A percentile compares a stretch with the other conserved stretches of the same genome.
phyloP scores from a whole-genome alignment of 2,329 filamentous ascomycete species.

The Aspergillus arachidicola region DNA sequence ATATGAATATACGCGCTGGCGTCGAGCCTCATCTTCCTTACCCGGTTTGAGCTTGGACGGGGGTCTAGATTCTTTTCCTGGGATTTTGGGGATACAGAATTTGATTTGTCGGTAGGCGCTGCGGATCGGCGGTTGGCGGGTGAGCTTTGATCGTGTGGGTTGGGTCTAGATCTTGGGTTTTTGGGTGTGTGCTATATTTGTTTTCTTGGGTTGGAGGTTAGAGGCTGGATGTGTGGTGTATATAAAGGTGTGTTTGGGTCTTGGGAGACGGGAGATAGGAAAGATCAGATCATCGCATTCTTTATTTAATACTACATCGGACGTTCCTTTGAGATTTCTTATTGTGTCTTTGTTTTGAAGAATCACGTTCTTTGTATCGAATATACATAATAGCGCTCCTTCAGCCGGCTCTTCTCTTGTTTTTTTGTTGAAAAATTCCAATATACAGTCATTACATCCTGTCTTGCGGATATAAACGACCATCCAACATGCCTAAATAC shows the following conservation, averaged over 20 bases:
- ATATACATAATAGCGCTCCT: background rate
- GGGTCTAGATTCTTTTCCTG: background rate
- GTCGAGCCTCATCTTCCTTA: background rate
- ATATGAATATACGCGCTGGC: background rate
- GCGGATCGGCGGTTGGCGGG: background rate
- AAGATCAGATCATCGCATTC: background rate
- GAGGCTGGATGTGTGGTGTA: background rate
- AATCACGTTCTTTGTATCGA: background rate
- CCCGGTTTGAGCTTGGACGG: background rate
- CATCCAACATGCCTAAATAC: conserved; percentile 45
- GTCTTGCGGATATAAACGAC: background rate
- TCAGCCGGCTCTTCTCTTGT: too few relatives aligned
- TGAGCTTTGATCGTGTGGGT: background rate
- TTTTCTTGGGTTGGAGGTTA: background rate
- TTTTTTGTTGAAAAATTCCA: background rate
- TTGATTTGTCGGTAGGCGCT: background rate
- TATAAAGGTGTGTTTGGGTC: background rate
- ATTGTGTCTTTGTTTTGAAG: background rate
- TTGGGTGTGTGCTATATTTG: background rate
- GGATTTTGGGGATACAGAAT: background rate
- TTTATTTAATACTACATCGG: background rate
- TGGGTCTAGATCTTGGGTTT: background rate
- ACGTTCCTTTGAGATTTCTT: background rate
- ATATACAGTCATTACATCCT: background rate
- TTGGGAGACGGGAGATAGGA: background rate